phyloP scores from a whole-genome alignment of 371 early-diverging fungal genomes.

The Parasitella parasitica region DNA sequence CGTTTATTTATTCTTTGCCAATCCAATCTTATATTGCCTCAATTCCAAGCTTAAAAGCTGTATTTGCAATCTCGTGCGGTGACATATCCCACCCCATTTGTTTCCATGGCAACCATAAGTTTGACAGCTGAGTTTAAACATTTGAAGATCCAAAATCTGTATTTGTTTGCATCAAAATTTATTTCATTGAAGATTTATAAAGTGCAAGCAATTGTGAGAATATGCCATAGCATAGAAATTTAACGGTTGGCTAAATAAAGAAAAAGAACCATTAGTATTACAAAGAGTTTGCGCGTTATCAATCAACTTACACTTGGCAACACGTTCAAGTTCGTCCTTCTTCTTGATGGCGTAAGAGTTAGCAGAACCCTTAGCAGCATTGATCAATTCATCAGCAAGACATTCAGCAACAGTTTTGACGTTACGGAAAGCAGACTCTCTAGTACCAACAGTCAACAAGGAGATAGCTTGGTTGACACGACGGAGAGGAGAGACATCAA shows the following conservation, averaged over 20 bases:
- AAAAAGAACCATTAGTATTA: neutral
- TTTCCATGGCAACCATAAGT: neutral
- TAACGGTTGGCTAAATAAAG: conserved; percentile 33
- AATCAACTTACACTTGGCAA: conserved; percentile 54
- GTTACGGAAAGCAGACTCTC: conserved; percentile 38
- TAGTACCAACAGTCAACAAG: conserved; percentile 94
- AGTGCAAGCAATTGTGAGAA: neutral
- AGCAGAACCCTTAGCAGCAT: conserved; percentile 98
- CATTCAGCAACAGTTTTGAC: conserved; percentile 73
- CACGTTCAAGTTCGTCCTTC: conserved; percentile 98
- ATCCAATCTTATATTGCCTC: too few relatives aligned
- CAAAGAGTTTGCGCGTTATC: neutral
- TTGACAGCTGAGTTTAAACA: neutral
- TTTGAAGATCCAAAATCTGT: neutral
- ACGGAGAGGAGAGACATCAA: conserved; percentile 99
- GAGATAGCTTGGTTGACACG: conserved; percentile 98
- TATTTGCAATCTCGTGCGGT: neutral
- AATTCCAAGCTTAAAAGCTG: too few relatives aligned
- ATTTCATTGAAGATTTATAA: neutral
- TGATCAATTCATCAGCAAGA: conserved; percentile 99
- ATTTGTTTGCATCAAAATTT: neutral
- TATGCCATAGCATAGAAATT: neutral
- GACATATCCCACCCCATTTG: neutral
- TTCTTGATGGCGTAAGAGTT: conserved; percentile 99
- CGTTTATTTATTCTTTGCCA: too few relatives aligned